Percentiles rank a stretch among this genome's conserved stretches.
These are phyloP conservation scores for Dothiorella sarmentorum DNA, from an alignment of 2,329 filamentous ascomycete genomes.

Conservation along the genomic window DNA sequence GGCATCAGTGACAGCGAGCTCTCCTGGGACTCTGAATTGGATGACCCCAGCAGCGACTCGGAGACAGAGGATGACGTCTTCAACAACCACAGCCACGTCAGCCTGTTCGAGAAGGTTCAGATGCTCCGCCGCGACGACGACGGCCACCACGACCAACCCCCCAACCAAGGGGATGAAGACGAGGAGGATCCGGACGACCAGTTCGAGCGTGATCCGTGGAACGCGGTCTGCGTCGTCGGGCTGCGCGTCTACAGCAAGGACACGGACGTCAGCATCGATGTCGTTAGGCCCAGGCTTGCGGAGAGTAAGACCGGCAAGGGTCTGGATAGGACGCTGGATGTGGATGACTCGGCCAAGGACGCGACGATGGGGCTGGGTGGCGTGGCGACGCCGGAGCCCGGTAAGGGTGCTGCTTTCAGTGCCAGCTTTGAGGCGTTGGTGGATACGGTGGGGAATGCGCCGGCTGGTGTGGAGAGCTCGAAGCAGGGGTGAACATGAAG, in stretches of 20 bases:
- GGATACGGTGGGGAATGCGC: neutral
- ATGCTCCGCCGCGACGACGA: neutral
- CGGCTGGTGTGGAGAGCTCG: neutral
- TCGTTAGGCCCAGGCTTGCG: constrained; percentile 25
- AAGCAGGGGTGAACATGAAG: neutral
- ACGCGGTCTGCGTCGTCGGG: constrained; percentile 59
- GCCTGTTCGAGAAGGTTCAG: neutral
- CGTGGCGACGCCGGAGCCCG: neutral
- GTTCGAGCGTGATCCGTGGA: constrained; percentile 55
- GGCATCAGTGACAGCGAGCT: constrained; percentile 32
- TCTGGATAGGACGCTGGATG: constrained; percentile 27
- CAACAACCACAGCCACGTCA: neutral
- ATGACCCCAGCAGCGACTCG: constrained; percentile 31
- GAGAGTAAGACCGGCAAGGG: constrained; percentile 31
- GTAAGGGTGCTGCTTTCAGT: neutral
- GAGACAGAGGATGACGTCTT: constrained; percentile 8
- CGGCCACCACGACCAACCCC: neutral
- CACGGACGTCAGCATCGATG: constrained; percentile 49
- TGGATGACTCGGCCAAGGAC: constrained; percentile 41
- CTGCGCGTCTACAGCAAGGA: constrained; percentile 57
- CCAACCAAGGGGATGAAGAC: constrained; percentile 21
- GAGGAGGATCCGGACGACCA: constrained; percentile 39
- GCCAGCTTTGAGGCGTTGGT: neutral
- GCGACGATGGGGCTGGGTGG: constrained; percentile 29
- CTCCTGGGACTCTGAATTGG: constrained; percentile 42